Evolutionary conservation across 768 basidiomycete species (phyloP), one percentile per base, ranked within the genome.

Genomic region (Amanita exitialis): DNA sequence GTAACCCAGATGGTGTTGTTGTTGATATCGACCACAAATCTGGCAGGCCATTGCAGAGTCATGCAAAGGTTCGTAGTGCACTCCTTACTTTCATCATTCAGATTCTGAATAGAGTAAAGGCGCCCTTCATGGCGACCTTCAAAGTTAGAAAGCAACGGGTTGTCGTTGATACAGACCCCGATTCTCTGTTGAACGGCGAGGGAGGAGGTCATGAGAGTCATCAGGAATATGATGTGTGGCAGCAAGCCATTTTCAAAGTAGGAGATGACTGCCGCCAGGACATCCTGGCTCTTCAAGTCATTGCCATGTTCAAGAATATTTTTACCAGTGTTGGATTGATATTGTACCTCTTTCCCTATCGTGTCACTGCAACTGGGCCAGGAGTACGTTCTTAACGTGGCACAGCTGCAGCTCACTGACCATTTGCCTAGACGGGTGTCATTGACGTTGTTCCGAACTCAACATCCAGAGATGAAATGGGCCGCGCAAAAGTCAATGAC

Each of bases 81-180:
- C 13, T 16, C 4, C 18, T 47, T 39, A 7, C 4, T 20, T 12
- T 41, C 38, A n/a, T 35, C 12, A 36, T 38, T 49, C 20, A 46
- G 27, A 49, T 6, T 56, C 53, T n/a, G 51, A 34, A 42, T 50
- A 35, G 32, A 28, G 15, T n/a, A 15, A 53, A 97, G 93, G 94
- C 96, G 8, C 96, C 96, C 0, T 99, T 99, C 72, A 98, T 99
- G 96, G 96, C 96, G 0, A 97, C 95, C 0, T 99, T 99, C 76
- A 96, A 95, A 73, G 96, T 99, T 20, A 80, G 89, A 51, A 95
- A 97, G 64, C 86, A 93, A 55, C 74, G 78, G 4, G 62, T 84
- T 20, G 77, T 82, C 18, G 67, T 90, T 18, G 71, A 82, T 53
- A 74, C 75, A 9, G 77, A 92, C 60, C 82, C 88, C 0, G 86